A percentile compares a stretch with the other conserved stretches of the same genome.
Evolutionary conservation across 768 basidiomycete species (phyloP).

Genomic region (Kwoniella europaea): DNA sequence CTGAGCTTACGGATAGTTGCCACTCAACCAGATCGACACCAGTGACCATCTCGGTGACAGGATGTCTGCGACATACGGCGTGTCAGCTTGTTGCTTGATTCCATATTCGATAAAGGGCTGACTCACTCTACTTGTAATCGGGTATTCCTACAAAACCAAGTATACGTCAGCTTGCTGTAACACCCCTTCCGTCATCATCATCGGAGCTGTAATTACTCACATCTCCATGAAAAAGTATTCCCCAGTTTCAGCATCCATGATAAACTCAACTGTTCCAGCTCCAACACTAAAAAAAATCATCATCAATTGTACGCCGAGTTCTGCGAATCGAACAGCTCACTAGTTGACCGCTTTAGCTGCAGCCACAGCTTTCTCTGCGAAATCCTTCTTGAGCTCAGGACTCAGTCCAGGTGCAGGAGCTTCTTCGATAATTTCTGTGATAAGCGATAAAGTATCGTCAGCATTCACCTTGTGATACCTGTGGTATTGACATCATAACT

Average conservation of each 20-base stretch:
- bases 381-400: constrained; percentile 74
- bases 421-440: constrained; percentile 61
- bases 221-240: constrained; percentile 97
- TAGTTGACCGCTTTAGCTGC: constrained; percentile 93
- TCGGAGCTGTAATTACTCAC: constrained; percentile 60
- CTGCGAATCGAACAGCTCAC: constrained; percentile 2
- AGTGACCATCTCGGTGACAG: constrained; percentile 93
- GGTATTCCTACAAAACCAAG: constrained; percentile 41
- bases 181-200: background rate
- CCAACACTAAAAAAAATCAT: constrained; percentile 26
- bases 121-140: constrained; percentile 51
- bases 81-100: background rate
- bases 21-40: constrained; percentile 92
- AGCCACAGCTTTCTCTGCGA: constrained; percentile 84
- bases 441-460: background rate
- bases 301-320: background rate
- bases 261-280: constrained; percentile 69
- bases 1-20: constrained; percentile 75
- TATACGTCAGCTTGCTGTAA: background rate
- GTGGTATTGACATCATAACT: too few species aligned
- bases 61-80: constrained; percentile 62
- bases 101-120: too few species aligned
- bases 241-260: constrained; percentile 87
- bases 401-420: constrained; percentile 90
- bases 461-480: too few species aligned